These are phyloP conservation scores for Macrophomina phaseolina DNA, from an alignment of 2,329 filamentous ascomycete species.

Conservation along the genomic window DNA sequence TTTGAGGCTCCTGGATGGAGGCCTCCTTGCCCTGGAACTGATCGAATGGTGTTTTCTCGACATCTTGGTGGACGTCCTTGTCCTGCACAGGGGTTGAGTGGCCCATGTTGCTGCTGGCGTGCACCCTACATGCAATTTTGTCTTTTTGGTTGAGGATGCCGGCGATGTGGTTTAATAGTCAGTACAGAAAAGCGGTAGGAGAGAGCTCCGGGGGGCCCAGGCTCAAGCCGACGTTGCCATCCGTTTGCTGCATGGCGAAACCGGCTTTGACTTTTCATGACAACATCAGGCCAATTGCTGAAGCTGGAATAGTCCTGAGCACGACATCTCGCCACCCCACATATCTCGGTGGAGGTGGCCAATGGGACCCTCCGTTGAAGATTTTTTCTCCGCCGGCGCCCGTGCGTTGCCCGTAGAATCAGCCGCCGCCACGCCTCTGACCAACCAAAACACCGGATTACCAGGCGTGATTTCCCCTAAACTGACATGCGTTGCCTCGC, in stretches of 20 bases:
- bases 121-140: too few species aligned
- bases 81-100: not conserved
- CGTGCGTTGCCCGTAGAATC: not conserved
- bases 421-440: not conserved
- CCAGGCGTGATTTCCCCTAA: not conserved
- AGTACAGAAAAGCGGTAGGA: not conserved
- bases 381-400: not conserved
- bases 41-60: not conserved
- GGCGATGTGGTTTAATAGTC: too few species aligned
- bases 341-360: not conserved
- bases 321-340: not conserved
- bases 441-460: not conserved
- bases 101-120: too few species aligned
- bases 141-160: too few species aligned
- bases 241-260: not conserved
- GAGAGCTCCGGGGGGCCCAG: not conserved
- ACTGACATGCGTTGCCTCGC: not conserved
- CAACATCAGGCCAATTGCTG: not conserved
- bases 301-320: not conserved
- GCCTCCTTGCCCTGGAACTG: constrained; percentile 3
- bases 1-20: constrained; percentile 12
- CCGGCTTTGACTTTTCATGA: not conserved
- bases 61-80: not conserved
- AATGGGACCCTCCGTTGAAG: not conserved
- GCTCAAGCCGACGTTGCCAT: too few species aligned